These are phyloP conservation scores for Spathaspora sp. DNA, from an alignment of 1,139 yeast genomes.

Conservation along the genomic window DNA sequence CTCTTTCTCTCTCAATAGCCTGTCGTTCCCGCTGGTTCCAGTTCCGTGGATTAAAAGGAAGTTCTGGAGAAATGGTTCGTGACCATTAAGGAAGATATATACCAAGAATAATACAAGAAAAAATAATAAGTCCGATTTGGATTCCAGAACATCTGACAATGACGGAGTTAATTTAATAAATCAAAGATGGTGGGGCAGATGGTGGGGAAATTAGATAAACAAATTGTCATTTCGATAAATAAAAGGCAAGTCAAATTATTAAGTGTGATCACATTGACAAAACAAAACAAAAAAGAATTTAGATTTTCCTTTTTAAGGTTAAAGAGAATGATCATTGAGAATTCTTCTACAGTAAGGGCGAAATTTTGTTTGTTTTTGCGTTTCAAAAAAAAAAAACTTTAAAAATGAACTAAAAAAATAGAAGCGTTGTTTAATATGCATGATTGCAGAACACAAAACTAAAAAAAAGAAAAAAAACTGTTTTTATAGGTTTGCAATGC, in stretches of 20 bases:
- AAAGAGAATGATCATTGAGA: background rate
- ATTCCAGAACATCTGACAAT: background rate
- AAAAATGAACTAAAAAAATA: background rate
- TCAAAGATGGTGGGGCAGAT: background rate
- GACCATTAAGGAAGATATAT: too few relatives aligned
- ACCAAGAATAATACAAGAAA: too few relatives aligned
- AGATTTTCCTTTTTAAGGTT: background rate
- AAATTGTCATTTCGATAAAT: background rate
- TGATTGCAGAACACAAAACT: too few relatives aligned
- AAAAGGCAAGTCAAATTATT: background rate
- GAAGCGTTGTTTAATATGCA: background rate
- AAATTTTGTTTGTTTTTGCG: background rate
- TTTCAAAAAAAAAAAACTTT: background rate
- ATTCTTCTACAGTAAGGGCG: background rate
- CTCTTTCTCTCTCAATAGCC: too few relatives aligned
- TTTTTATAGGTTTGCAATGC: background rate
- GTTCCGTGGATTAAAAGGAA: too few relatives aligned
- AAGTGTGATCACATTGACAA: too few relatives aligned
- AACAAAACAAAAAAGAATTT: background rate
- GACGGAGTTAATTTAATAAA: background rate
- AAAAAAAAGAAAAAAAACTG: background rate
- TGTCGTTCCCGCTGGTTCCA: too few relatives aligned
- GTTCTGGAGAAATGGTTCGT: too few relatives aligned
- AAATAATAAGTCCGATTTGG: too few relatives aligned
- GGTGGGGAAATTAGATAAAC: background rate